Conservation (phyloP, 2,329 filamentous ascomycete species). For the Cordyceps tenuipes region DNA sequence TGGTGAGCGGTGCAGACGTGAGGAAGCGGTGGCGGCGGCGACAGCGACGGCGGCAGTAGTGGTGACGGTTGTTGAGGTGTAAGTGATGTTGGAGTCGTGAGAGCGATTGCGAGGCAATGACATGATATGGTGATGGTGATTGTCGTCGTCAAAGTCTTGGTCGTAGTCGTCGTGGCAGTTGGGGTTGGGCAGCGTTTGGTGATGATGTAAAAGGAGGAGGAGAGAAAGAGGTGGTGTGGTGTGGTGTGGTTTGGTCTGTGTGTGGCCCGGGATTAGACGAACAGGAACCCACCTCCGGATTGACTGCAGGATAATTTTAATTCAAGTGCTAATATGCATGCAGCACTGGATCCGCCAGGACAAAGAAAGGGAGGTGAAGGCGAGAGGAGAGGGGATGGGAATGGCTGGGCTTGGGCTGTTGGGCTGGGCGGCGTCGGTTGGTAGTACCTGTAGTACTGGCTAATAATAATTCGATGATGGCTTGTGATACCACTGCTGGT, state of each 20-base stretch:
- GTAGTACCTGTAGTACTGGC: too few species aligned
- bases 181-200: constrained; percentile 5
- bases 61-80: neutral
- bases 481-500: neutral
- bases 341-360: neutral
- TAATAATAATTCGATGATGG: too few species aligned
- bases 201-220: constrained; percentile 5
- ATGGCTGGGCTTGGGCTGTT: constrained; percentile 4
- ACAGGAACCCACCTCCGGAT: neutral
- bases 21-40: neutral
- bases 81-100: neutral
- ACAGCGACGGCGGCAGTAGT: neutral
- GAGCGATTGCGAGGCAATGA: neutral
- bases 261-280: constrained; percentile 1
- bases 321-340: neutral
- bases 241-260: too few species aligned
- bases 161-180: neutral
- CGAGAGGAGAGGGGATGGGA: neutral
- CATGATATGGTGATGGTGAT: neutral
- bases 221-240: neutral
- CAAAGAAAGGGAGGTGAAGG: neutral
- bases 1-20: constrained; percentile 22
- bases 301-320: neutral
- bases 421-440: too few species aligned
- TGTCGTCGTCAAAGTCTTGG: neutral